Base-by-base conservation (phyloP, 2,329 filamentous ascomycete species). In the Albophoma yamanashiensis region DNA sequence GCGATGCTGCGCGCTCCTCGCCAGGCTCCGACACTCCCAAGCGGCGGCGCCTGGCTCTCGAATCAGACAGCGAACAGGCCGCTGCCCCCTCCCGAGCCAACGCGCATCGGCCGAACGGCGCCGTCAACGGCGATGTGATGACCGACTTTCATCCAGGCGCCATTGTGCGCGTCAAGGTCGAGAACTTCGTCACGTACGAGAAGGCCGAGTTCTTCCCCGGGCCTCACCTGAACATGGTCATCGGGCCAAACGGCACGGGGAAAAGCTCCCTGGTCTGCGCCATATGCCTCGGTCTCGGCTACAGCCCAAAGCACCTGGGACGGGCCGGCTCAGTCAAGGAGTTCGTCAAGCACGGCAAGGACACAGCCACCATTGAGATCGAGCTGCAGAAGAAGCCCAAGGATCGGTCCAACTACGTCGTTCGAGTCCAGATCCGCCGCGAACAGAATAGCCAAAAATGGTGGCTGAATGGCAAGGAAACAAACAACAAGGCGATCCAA, bases 211-310 rank as follows among this genome's bases (percentile, higher is more conserved):
- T 97, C 73, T 85, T 88, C 61, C 91, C 92, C 15, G 94, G 94
- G 0, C 93, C 94, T 0, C 93, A 90, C 70, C 75, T 99, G 69
- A 99, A 99, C 72, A 97, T 99, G 93, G 88, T 99, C 58, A 96
- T 99, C 66, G 94, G 94, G 0, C 94, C 94, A n/a, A 99, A 99
- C 69, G 94, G 94, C 40, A 97, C 94, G 0, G 94, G 94, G 59
- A 99, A 99, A 76, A 97, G 93, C 75, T 97, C 94, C 0, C 80
- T 99, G 34, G 93, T 99, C 52, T 99, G 94, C 74, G 94, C 94
- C 53, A 96, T 99, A 66, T 97, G 94, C 69, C 76, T 99, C 17
- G 94, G 94, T 2, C 78, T 99, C 34, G 94, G 94, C 56, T 97
- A 89, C 79, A 83, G 85, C 39, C 86, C 92, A 31, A 84, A 88